Base-by-base conservation (phyloP, 1,284 basidiomycete genomes). In the Boletus austroedulis region DNA sequence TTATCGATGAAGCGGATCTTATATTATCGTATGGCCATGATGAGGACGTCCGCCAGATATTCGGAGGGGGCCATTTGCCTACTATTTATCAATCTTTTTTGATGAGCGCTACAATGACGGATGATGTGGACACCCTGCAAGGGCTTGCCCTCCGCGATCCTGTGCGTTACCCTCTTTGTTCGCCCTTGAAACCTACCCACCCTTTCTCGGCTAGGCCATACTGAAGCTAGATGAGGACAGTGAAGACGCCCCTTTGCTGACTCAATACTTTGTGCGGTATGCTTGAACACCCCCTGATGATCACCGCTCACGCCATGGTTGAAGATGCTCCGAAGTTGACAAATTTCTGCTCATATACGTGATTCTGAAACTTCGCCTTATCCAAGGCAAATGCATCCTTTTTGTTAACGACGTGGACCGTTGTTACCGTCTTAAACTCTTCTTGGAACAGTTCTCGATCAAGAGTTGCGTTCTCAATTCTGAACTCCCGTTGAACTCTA, bases 371-470 rank as follows among this genome's bases (percentile, higher is more conserved):
- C 86, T 98, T 66, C 92, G 88, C 72, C 86, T 98, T 59, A 90
- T 99, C 76, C 89, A 92, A 70, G 97, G 97, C 53, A 99, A 99
- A 84, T 93, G 90, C 64, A 90, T 99, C 65, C 78, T 99, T 51
- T 99, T 99, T 67, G 97, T 99, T 57, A 99, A 99, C 77, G 90
- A 95, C 69, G 90, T 98, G 50, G 96, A 98, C 68, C 86, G 97
- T 29, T 90, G 90, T 49, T 98, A 98, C 73, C 89, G 95, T 55
- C 79, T 98, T 60, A 97, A 98, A 74, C 84, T 99, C 29, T 99
- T 99, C 77, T 79, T 99, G 53, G 97, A 99, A 71, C 95, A 98
- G 74, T 99, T 98, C 67, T 96, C 94, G 1, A 91, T 99, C 72
- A 94, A 95, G 73, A 91, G 90, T 63, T 98, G 95, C 66, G 95